phyloP scores from a whole-genome alignment of 2,329 filamentous ascomycete genomes.

The Samsoniella hepiali region DNA sequence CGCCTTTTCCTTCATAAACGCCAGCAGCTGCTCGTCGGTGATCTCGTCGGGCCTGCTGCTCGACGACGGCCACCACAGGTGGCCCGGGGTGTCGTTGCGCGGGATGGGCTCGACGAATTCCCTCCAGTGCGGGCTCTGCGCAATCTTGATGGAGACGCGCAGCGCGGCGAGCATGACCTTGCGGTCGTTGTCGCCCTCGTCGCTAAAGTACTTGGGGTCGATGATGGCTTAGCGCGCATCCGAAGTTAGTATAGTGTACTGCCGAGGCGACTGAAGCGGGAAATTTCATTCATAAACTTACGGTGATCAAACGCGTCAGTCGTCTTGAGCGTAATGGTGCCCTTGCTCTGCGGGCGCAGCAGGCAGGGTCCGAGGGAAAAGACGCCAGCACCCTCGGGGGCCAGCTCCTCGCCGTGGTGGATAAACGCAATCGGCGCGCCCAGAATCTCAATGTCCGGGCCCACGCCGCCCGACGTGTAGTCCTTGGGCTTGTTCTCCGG shows the following conservation, averaged over 20 bases:
- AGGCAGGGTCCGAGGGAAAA: conserved; percentile 19
- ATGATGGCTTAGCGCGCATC: conserved; percentile 20
- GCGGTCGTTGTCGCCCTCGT: conserved; percentile 23
- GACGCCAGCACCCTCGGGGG: conserved; percentile 10
- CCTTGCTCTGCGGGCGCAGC: conserved; percentile 22
- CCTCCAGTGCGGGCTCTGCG: conserved; percentile 18
- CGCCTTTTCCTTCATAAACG: conserved; percentile 21
- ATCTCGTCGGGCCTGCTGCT: conserved; percentile 22
- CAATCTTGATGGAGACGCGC: conserved; percentile 22
- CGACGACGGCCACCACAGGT: conserved; percentile 25
- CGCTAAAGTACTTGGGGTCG: conserved; percentile 23
- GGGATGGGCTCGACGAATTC: conserved; percentile 21
- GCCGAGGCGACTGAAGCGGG: too few species aligned
- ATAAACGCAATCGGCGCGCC: conserved; percentile 21
- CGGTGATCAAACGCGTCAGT: conserved; percentile 23
- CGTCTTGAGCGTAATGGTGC: conserved; percentile 21
- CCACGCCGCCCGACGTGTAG: conserved; percentile 21
- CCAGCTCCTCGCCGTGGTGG: conserved; percentile 23
- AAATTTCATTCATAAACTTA: conserved; percentile 9
- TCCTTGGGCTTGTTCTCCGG: conserved; percentile 19
- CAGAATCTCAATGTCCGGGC: conserved; percentile 23
- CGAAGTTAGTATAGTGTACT: neutral
- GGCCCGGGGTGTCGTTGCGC: conserved; percentile 18
- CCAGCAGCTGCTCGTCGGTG: conserved; percentile 23
- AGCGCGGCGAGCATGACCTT: conserved; percentile 22